Base-by-base conservation (phyloP, 306 rosid species). In the Sicyos edulis region DNA sequence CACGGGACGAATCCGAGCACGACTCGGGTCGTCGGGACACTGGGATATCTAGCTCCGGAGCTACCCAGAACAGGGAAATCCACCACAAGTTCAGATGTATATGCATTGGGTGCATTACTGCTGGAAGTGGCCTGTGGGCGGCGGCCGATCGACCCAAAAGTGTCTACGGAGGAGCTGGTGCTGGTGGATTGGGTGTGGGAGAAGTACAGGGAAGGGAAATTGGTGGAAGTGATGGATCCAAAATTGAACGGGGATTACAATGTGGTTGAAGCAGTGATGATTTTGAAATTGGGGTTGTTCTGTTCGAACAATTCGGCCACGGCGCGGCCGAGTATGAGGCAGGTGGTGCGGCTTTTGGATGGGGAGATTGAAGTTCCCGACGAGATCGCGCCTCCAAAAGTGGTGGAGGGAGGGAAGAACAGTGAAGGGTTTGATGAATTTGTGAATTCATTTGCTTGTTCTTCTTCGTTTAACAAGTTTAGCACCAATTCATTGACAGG, bases 141-240 rank as follows among this genome's bases (percentile, higher is more conserved):
- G 0, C 82, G 96, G 56, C 97, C 96, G 11, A 86, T 91, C 74
- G 93, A 91, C 34, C 91, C 84, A 4, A 84, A 87, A 21, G 83
- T 82, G 2, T 37, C 45, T 65, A 83, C 80, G 2, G 91, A 84
- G 54, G 89, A 86, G 81, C 54, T 89, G 74, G 88, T 87, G 8
- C 71, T 91, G 84, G 88, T 89, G 53, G 97, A 91, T 68, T 87
- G 89, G 92, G 85, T 91, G 11, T 91, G 96, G 96, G 91, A 86
- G 2, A 84, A 54, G 59, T 87, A 74, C 79, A 79, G 63, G 50
- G 87, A 81, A 22, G 91, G 88, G 14, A 80, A 44, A 26, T 3
- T 79, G 0, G 74, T 87, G 49, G 90, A 85, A 7, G 86, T 79
- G 29, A 86, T 91, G 51, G 97, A 91, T 19, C 78, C 67, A 3